phyloP scores from a whole-genome alignment of 495 filamentous ascomycete species.

The Trichoderma erinaceum region DNA sequence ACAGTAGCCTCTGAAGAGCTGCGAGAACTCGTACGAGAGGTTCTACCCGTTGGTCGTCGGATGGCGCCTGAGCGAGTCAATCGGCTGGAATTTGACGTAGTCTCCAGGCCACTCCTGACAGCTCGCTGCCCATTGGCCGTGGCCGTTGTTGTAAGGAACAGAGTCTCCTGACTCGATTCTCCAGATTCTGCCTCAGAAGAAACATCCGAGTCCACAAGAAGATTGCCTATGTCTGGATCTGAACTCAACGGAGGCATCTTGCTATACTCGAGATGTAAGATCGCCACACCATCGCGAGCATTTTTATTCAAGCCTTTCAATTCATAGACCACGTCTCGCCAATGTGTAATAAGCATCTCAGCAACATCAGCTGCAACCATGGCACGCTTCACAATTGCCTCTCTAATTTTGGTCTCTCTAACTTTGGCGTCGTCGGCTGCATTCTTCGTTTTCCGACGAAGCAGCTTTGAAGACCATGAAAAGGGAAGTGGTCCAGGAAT shows the following conservation, averaged over 20 bases:
- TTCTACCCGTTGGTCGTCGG: neutral
- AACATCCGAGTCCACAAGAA: neutral
- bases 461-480: constrained; percentile 31
- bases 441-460: constrained; percentile 28
- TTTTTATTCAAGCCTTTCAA: constrained; percentile 35
- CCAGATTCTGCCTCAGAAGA: neutral
- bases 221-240: neutral
- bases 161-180: neutral
- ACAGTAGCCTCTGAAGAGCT: neutral
- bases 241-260: neutral
- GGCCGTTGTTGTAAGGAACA: neutral
- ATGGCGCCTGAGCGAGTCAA: neutral
- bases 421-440: constrained; percentile 18
- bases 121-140: neutral
- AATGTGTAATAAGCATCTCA: constrained; percentile 54
- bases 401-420: constrained; percentile 15
- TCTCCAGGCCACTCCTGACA: neutral
- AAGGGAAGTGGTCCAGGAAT: constrained; percentile 33
- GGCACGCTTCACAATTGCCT: constrained; percentile 32
- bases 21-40: neutral
- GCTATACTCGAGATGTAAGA: neutral
- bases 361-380: constrained; percentile 48
- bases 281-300: neutral
- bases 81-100: neutral
- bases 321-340: constrained; percentile 53